phyloP scores from a whole-genome alignment of 2,329 filamentous ascomycete genomes.

The Apiospora aurea region DNA sequence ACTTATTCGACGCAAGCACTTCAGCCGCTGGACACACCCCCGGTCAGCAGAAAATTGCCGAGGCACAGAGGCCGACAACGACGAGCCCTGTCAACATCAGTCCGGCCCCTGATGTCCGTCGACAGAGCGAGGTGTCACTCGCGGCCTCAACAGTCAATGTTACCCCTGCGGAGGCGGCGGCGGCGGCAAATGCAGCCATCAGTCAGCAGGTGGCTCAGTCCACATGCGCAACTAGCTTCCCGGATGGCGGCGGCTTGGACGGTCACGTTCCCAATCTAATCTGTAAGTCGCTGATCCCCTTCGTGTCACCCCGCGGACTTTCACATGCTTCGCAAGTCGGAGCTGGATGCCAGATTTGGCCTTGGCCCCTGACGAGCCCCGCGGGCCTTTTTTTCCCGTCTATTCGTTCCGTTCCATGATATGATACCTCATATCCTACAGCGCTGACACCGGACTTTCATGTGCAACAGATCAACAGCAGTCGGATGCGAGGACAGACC shows the following conservation, averaged over 20 bases:
- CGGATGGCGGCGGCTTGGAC: slow-evolving; percentile 42
- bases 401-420: background rate
- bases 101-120: slow-evolving; percentile 37
- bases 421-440: background rate
- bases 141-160: slow-evolving; percentile 32
- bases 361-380: background rate
- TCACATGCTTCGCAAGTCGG: slow-evolving; percentile 35
- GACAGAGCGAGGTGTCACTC: slow-evolving; percentile 36
- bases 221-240: slow-evolving; percentile 25
- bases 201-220: slow-evolving; percentile 25
- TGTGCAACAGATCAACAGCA: slow-evolving; percentile 42
- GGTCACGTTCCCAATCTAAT: slow-evolving; percentile 56
- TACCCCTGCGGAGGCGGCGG: slow-evolving; percentile 38
- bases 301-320: slow-evolving; percentile 31
- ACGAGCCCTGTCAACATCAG: slow-evolving; percentile 46
- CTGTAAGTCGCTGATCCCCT: slow-evolving; percentile 48
- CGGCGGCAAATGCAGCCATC: slow-evolving; percentile 34
- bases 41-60: slow-evolving; percentile 45
- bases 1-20: slow-evolving; percentile 39
- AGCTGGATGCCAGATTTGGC: background rate
- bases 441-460: slow-evolving; percentile 37
- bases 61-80: slow-evolving; percentile 48
- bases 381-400: background rate
- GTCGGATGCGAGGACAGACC: slow-evolving; percentile 39
- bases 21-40: slow-evolving; percentile 32